Base-by-base conservation (phyloP, 768 basidiomycete species). In the Phallus indusiatus region DNA sequence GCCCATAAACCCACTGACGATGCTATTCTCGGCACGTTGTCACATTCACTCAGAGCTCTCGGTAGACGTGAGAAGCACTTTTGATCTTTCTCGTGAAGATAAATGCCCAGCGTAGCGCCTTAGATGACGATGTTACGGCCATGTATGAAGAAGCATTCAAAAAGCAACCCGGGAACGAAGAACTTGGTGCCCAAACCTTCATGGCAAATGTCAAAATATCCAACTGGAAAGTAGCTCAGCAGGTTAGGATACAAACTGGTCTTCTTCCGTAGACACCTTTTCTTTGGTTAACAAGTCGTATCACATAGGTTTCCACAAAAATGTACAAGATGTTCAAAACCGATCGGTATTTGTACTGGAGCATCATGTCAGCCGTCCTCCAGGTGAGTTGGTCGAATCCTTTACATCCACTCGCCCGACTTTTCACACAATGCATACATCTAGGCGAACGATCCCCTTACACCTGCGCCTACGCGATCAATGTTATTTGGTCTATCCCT, bases 101-200 rank as follows among this genome's bases (percentile, higher is more conserved):
- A 47, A 36, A 56, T 34, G 54, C 63, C 37, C 55, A 57, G 56
- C 17, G 20, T 21, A 36, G 56, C 78, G n/a, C 16, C 17, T 12
- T 53, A 82, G 90, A 88, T 71, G 81, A 81, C 61, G 90, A 93
- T 70, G 83, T 86, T 75, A 81, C 90, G 47, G 76, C 76, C 9
- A 90, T 93, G 86, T 92, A 87, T 66, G 91, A 92, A 62, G 84
- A 89, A 53, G 90, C 90, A 1, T 91, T 81, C 74, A 90, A 86
- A 70, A 82, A 85, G 62, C 82, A 88, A 60, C 90, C 90, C 18
- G 65, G 71, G 5, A 91, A 90, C 66, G 91, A 93, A 67, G 90
- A 93, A 61, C 81, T 91, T 9, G 90, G 85, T 20, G 79, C 80
- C 21, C 90, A 93, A 68, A 85, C 87, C 0, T 93, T 93, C 74